phyloP scores from a whole-genome alignment of 306 rosid species.

The Astragalus membranaceus region DNA sequence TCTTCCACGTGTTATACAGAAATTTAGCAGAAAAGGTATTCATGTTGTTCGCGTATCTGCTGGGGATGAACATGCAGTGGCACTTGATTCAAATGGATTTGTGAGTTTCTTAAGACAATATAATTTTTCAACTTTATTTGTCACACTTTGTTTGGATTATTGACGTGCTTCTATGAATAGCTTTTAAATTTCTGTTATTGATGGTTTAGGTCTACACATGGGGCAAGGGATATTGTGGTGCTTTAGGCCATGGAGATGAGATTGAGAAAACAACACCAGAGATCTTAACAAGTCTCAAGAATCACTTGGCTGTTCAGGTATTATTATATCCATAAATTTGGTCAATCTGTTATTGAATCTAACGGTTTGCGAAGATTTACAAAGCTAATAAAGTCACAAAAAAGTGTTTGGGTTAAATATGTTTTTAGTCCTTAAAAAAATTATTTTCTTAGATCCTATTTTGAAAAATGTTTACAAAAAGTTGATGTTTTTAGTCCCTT shows the following conservation, averaged over 20 bases:
- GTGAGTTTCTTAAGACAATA: conserved; percentile 44
- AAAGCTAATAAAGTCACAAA: too few species aligned
- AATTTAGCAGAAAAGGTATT: conserved; percentile 58
- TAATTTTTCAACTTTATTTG: neutral
- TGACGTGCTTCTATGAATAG: conserved; percentile 8
- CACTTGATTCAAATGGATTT: conserved; percentile 83
- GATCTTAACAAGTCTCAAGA: conserved; percentile 49
- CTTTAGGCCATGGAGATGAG: conserved; percentile 94
- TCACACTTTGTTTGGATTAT: conserved; percentile 1
- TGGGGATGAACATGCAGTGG: conserved; percentile 92
- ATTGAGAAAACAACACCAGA: conserved; percentile 82
- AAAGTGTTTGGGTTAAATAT: too few species aligned
- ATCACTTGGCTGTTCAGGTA: conserved; percentile 76
- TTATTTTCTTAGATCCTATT: too few species aligned
- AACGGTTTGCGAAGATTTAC: neutral
- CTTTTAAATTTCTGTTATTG: too few species aligned
- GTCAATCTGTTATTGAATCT: neutral
- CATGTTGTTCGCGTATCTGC: conserved; percentile 82
- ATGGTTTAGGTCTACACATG: conserved; percentile 70
- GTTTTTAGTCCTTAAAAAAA: too few species aligned
- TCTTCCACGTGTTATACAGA: conserved; percentile 70
- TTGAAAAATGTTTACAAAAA: too few species aligned
- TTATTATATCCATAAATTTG: conserved; percentile 18
- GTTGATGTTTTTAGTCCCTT: too few species aligned
- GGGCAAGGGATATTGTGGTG: conserved; percentile 97